A percentile compares a stretch with the other conserved stretches of the same genome.
These are phyloP conservation scores for Ceratobasidium sp. DNA, from an alignment of 1,284 basidiomycete species.

Conservation along the genomic window DNA sequence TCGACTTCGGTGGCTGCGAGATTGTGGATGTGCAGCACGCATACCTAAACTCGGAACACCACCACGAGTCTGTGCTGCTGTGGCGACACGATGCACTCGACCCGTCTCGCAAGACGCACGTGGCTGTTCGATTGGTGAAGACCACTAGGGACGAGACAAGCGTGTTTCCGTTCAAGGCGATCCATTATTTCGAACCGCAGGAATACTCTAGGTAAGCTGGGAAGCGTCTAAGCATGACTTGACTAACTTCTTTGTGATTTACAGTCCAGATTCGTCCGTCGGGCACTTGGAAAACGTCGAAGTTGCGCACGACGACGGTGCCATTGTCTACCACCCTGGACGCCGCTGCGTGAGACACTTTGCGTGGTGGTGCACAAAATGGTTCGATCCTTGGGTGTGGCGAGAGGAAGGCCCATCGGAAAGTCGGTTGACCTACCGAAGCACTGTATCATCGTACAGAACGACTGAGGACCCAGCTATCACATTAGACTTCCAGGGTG, in stretches of 20 bases:
- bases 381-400: constrained; percentile 27
- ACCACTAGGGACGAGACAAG: not conserved
- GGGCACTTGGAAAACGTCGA: not conserved
- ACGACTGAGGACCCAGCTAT: constrained; percentile 5
- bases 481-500: constrained; percentile 13
- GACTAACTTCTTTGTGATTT: not conserved
- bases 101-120: not conserved
- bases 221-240: not conserved
- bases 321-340: constrained; percentile 5
- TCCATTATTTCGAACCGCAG: constrained; percentile 3
- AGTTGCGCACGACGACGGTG: not conserved
- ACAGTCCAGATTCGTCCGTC: not conserved
- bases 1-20: constrained; percentile 18
- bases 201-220: constrained; percentile 8
- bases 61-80: constrained; percentile 14
- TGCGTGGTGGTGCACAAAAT: constrained; percentile 6
- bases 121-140: not conserved
- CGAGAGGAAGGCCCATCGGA: constrained; percentile 1
- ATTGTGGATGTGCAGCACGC: constrained; percentile 8
- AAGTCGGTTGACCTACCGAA: not conserved
- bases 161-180: constrained; percentile 20
- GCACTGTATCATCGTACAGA: not conserved
- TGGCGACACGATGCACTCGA: constrained; percentile 10
- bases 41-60: constrained; percentile 9
- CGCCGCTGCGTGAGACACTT: not conserved